Evolutionary conservation across 768 basidiomycete genomes (phyloP), one percentile per base, ranked within the genome.

Genomic region (Termitomyces bulborhizus): DNA sequence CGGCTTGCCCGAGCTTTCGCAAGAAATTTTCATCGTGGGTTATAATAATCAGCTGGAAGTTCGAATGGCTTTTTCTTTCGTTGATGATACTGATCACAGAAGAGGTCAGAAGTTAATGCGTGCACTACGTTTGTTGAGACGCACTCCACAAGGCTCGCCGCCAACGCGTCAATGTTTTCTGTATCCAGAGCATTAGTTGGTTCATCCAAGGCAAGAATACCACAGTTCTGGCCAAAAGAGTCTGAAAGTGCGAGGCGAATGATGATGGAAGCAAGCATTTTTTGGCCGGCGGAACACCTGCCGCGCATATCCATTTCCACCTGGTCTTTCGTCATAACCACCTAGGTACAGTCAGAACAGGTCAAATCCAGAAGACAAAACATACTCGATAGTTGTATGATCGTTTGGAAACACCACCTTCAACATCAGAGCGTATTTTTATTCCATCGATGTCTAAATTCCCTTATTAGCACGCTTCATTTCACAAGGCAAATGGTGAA

Each of bases 261-360:
- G 71, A 98, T 93, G 70, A 98, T 98, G 21, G 92, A 95, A 9
- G 96, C 97, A 56, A 99, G 75, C 81, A 98, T 98, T 73, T 99
- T 99, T 72, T 99, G 97, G 0, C 97, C 97, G 1, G 97, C 97
- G 15, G 91, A 94, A 72, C 97, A 99, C 59, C 97, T 84, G 26
- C 97, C 97, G 54, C 97, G 86, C 97, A 99, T 99, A 71, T 98
- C 97, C 90, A 99, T 94, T 71, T 98, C 96, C 6, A 98, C 95
- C 65, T 94, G 90, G 68, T 98, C 95, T 74, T 99, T 99, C 51
- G 89, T 92, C 96, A 99, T 98, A 60, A 98, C 96, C 56, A 98
- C 93, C 93, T 96, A 68, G 53, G 54, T 31, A 37, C 27, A 59
- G 40, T 59, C 27, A 62, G 51, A 40, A 47, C 36, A 18, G 51